Evolutionary conservation across 169 alveolate genomes (phyloP).

Genomic region (Cryptosporidium tyzzeri): DNA sequence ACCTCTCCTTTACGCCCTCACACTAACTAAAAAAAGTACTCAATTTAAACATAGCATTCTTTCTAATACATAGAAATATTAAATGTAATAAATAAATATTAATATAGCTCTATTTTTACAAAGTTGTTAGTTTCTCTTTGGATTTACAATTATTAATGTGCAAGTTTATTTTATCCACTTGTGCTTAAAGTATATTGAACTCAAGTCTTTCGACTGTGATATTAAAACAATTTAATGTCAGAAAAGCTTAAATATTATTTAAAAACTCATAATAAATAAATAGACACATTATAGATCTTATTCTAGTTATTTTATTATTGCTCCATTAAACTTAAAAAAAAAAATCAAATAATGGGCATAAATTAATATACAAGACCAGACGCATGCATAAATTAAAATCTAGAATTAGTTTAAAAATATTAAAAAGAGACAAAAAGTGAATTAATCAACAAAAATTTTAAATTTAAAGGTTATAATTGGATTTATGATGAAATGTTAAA

Average conservation of each 20-base stretch:
- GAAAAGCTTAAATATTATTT: too few species aligned
- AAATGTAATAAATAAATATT: too few species aligned
- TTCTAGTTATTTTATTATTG: background rate
- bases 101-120: background rate
- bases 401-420: constrained; percentile 6
- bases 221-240: too few species aligned
- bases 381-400: constrained; percentile 26
- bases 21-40: background rate
- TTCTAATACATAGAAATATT: too few species aligned
- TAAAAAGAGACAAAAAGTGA: background rate
- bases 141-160: background rate
- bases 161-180: too few species aligned
- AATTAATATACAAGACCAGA: constrained; percentile 5
- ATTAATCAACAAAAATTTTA: background rate
- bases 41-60: too few species aligned
- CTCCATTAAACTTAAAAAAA: background rate
- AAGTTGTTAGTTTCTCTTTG: too few species aligned
- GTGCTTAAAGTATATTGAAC: background rate
- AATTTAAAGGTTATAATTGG: constrained; percentile 7
- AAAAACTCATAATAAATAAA: background rate
- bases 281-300: background rate
- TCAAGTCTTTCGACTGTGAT: too few species aligned
- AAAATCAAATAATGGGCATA: background rate
- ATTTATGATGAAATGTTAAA: background rate
- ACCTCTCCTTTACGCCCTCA: background rate